Conservation (phyloP, 176 grass and related monocot genomes). For the Aegilops bicornis region DNA sequence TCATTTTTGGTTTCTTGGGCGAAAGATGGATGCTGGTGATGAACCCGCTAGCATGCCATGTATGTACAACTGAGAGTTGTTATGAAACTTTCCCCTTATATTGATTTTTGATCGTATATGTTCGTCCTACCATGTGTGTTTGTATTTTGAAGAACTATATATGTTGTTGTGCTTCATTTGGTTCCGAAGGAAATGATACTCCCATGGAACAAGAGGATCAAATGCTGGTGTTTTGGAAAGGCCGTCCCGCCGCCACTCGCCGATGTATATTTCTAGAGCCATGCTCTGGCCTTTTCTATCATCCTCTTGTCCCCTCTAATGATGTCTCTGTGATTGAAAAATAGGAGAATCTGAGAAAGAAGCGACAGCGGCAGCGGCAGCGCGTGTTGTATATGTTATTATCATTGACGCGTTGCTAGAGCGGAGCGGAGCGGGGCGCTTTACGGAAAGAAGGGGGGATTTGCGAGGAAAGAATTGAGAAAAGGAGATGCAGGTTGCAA, state of each 20-base stretch:
- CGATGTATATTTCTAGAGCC: neutral
- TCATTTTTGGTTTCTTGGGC: constrained; percentile 10
- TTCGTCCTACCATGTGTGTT: neutral
- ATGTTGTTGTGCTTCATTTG: neutral
- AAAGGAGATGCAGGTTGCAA: neutral
- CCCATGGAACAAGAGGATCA: neutral
- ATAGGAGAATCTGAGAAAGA: neutral
- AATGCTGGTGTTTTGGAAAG: neutral
- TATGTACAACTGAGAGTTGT: constrained; percentile 33
- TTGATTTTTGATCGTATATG: neutral
- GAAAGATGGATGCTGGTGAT: constrained; percentile 15
- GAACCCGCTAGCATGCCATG: constrained; percentile 23
- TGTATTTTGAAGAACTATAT: neutral
- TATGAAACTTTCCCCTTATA: neutral
- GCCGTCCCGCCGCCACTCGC: fast-evolving
- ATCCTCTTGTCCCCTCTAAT: neutral
- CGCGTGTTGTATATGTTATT: neutral
- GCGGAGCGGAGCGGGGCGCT: neutral
- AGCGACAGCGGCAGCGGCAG: neutral
- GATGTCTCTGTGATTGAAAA: neutral
- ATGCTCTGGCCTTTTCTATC: neutral
- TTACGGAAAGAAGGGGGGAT: neutral
- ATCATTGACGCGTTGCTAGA: neutral
- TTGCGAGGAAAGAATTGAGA: neutral
- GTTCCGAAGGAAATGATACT: neutral